Percentiles rank a stretch among this genome's conserved stretches.
These are phyloP conservation scores for Falciphora oryzae DNA, from an alignment of 2,329 filamentous ascomycete genomes.

Conservation along the genomic window DNA sequence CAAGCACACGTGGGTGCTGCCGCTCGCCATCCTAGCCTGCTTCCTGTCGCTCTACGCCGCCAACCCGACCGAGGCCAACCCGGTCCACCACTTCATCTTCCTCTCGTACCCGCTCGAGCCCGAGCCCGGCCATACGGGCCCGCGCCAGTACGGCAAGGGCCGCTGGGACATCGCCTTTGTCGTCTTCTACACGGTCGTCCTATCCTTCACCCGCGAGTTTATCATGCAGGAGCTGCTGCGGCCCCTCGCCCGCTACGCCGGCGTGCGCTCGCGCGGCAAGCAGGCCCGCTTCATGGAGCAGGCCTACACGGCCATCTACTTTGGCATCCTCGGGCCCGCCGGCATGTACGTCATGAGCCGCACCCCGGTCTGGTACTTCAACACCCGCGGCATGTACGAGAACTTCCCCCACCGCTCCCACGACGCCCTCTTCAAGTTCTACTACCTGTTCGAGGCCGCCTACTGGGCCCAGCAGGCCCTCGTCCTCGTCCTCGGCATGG, in stretches of 20 bases:
- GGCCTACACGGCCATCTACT: constrained; percentile 90
- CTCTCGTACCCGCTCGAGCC: constrained; percentile 74
- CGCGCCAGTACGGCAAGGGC: constrained; percentile 79
- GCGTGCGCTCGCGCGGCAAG: constrained; percentile 68
- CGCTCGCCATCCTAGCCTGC: constrained; percentile 60
- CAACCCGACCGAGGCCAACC: constrained; percentile 73
- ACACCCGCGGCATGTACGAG: constrained; percentile 85
- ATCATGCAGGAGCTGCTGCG: constrained; percentile 87
- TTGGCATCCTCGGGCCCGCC: constrained; percentile 72
- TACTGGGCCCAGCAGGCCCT: constrained; percentile 97
- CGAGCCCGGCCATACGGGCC: constrained; percentile 25
- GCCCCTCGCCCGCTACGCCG: constrained; percentile 64
- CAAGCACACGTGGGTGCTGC: constrained; percentile 58
- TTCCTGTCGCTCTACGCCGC: constrained; percentile 65
- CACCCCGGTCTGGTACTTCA: constrained; percentile 95
- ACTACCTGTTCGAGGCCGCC: constrained; percentile 88
- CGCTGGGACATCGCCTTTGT: constrained; percentile 81
- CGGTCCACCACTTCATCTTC: constrained; percentile 76
- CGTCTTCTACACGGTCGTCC: constrained; percentile 78
- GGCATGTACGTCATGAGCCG: constrained; percentile 87
- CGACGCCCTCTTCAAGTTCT: constrained; percentile 81
- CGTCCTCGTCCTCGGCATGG: constrained; percentile 77
- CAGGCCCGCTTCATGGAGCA: constrained; percentile 94
- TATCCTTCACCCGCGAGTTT: constrained; percentile 92
- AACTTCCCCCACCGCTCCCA: constrained; percentile 78